phyloP scores from a whole-genome alignment of 1,284 basidiomycete species.

The Ganoderma lingzhi region DNA sequence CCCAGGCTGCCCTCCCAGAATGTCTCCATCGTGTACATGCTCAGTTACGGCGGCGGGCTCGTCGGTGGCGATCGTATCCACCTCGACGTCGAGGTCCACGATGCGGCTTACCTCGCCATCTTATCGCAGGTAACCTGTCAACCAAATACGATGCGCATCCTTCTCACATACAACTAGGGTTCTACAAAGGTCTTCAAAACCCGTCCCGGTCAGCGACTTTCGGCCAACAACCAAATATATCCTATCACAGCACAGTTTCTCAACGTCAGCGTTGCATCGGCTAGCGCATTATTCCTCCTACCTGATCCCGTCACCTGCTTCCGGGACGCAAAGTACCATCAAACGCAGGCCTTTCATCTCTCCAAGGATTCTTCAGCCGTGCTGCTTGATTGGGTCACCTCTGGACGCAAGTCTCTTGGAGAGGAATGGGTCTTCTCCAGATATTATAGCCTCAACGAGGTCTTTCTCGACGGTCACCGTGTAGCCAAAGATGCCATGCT shows the following conservation, averaged over 20 bases:
- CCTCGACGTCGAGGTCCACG: slow-evolving; percentile 70
- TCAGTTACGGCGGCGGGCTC: slow-evolving; percentile 94
- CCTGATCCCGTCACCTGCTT: slow-evolving; percentile 96
- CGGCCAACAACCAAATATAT: slow-evolving; percentile 29
- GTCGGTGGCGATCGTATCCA: slow-evolving; percentile 87
- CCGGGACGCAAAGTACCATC: slow-evolving; percentile 81
- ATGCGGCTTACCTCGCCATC: slow-evolving; percentile 65
- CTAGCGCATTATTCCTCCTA: slow-evolving; percentile 77
- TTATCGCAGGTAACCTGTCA: slow-evolving; percentile 77
- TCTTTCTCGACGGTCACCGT: slow-evolving; percentile 69
- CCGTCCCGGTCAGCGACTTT: slow-evolving; percentile 55
- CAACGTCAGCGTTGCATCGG: slow-evolving; percentile 59
- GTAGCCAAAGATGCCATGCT: slow-evolving; percentile 82
- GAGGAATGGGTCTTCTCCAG: slow-evolving; percentile 92
- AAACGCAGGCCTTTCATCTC: slow-evolving; percentile 80
- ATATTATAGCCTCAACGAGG: slow-evolving; percentile 89
- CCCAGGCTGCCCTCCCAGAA: slow-evolving; percentile 59
- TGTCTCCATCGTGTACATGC: slow-evolving; percentile 80
- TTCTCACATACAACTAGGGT: slow-evolving; percentile 59
- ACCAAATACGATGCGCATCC: not conserved
- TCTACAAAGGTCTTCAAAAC: slow-evolving; percentile 93
- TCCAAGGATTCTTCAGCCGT: slow-evolving; percentile 67
- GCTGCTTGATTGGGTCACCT: slow-evolving; percentile 92
- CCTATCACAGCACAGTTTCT: slow-evolving; percentile 57
- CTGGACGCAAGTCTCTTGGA: slow-evolving; percentile 79